Evolutionary conservation across 2,329 filamentous ascomycete species (phyloP).

Genomic region (Decorospora gaudefroyi): DNA sequence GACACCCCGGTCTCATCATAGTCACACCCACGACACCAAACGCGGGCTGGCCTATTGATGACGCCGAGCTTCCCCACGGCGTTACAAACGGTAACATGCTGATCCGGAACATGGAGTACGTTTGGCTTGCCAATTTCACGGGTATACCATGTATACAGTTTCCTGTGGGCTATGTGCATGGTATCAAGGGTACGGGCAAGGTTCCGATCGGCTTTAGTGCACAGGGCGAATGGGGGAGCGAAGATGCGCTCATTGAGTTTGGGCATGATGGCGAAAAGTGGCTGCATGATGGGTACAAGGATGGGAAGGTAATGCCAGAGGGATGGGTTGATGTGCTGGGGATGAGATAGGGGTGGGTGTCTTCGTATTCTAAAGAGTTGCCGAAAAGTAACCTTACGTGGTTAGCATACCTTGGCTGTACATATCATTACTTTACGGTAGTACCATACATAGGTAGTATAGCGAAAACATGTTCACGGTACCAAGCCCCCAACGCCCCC

Average conservation of each 20-base stretch:
- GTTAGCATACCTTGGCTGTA: not conserved
- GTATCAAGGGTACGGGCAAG: slow-evolving; percentile 58
- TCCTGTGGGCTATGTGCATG: slow-evolving; percentile 73
- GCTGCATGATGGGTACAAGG: slow-evolving; percentile 47
- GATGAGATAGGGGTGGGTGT: slow-evolving; percentile 1
- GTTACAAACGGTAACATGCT: slow-evolving; percentile 73
- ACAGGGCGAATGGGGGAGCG: slow-evolving; percentile 60
- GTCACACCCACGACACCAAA: slow-evolving; percentile 77
- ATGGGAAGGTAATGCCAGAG: slow-evolving; percentile 43
- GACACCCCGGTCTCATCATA: slow-evolving; percentile 75
- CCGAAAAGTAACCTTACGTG: not conserved
- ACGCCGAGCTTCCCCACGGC: slow-evolving; percentile 65
- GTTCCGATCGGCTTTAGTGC: slow-evolving; percentile 60
- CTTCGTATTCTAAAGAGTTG: no score
- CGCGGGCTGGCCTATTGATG: slow-evolving; percentile 73
- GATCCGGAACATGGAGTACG: slow-evolving; percentile 81
- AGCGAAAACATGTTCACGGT: no score
- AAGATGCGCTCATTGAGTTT: slow-evolving; percentile 58
- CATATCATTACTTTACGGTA: not conserved
- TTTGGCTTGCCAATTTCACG: slow-evolving; percentile 81
- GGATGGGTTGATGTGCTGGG: slow-evolving; percentile 50
- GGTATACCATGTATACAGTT: slow-evolving; percentile 76
- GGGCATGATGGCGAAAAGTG: slow-evolving; percentile 58
- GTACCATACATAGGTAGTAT: no score
- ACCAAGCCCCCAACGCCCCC: no score